Base-by-base conservation (phyloP, 768 basidiomycete species). In the Artomyces pyxidatus region DNA sequence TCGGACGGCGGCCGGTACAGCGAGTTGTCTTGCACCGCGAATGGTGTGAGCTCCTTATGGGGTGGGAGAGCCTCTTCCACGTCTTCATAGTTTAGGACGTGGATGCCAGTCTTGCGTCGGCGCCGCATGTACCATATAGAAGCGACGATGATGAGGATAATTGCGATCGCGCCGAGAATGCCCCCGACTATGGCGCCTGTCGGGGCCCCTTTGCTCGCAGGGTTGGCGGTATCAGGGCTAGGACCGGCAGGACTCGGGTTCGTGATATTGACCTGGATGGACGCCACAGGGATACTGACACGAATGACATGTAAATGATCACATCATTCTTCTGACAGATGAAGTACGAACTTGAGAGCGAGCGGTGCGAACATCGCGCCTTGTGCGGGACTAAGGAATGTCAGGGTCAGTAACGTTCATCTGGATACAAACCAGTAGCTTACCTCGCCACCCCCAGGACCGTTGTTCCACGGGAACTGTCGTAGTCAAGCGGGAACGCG, bases 291-390 rank as follows among this genome's bases (percentile, higher is more conserved):
- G 21, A 38, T 29, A 7, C 4, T 21, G 7, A 9, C 48, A 3
- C 21, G 48, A 27, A 1, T 6, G n/a, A n/a, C 25, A 19, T 17
- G n/a, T 40, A 19, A 30, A 1, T 30, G 11, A 22, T n/a, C 5
- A 48, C 19, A 41, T n/a, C 23, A 25, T 23, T 42, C 7, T 41
- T 41, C 17, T 10, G 17, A 23, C 2, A 32, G 2, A 14, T 17
- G 29, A 26, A 7, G n/a, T n/a, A 49, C 59, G 42, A 26, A 60
- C 59, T 32, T 53, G n/a, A 56, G 39, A 19, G 59, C 58, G 10
- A 60, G 41, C 19, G 53, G 58, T 6, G 59, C 59, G 47, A 51
- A 60, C 45, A 60, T 47, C 9, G 52, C 59, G 28, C 59, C 59
- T 10, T 55, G 52, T 5, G 53, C 58, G 16, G 59, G 58, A 40